Evolutionary conservation across 2,329 filamentous ascomycete species (phyloP).

Genomic region (Penicillium sclerotigenum): DNA sequence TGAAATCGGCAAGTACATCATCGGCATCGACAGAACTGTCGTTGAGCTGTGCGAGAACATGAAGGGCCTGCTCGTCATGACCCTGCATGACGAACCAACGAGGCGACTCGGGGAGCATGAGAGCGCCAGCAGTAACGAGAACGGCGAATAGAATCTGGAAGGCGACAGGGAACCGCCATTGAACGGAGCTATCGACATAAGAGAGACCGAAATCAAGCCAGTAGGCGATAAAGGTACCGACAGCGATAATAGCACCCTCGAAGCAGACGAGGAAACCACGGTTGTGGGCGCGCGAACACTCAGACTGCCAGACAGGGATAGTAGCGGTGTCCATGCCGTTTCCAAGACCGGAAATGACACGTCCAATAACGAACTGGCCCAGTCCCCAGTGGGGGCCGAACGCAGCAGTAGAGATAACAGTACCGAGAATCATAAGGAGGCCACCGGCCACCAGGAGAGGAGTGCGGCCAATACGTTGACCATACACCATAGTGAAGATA

Average conservation of each 20-base stretch:
- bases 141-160: conserved; percentile 47
- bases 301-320: conserved; percentile 42
- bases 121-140: conserved; percentile 19
- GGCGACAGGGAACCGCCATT: conserved; percentile 49
- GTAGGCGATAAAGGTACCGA: conserved; percentile 35
- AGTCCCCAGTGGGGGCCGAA: conserved; percentile 27
- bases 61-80: conserved; percentile 45
- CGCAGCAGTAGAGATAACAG: conserved; percentile 27
- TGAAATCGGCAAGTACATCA: conserved; percentile 27
- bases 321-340: conserved; percentile 40
- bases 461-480: conserved; percentile 33
- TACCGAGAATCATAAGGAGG: conserved; percentile 44
- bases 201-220: conserved; percentile 38
- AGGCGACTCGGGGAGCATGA: conserved; percentile 51
- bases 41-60: conserved; percentile 49
- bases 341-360: conserved; percentile 39
- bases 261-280: conserved; percentile 37
- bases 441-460: conserved; percentile 54
- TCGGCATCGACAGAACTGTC: conserved; percentile 38
- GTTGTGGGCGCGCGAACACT: conserved; percentile 34
- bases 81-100: conserved; percentile 54
- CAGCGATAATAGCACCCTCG: conserved; percentile 34
- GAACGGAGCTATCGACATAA: conserved; percentile 29
- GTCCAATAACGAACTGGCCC: conserved; percentile 43
- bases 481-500: conserved; percentile 29